These are phyloP conservation scores for Anthracocystis panici-leucophaei DNA, from an alignment of 1,284 basidiomycete species.

Conservation along the genomic window DNA sequence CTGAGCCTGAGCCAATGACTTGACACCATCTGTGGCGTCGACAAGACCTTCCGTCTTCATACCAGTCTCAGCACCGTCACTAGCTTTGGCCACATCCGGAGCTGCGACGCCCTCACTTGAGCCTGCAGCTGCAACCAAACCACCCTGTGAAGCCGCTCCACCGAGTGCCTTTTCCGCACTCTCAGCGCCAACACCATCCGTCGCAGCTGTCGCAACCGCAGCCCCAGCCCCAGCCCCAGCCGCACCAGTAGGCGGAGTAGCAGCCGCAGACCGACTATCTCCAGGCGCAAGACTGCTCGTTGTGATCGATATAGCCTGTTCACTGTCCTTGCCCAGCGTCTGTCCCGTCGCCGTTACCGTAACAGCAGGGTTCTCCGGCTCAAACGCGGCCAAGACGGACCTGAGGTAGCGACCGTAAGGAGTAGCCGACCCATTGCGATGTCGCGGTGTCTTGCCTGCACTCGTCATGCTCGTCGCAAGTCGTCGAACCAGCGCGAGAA, in stretches of 20 bases:
- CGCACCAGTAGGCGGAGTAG: constrained; percentile 17
- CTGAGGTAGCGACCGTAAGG: constrained; percentile 59
- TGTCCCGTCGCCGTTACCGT: constrained; percentile 11
- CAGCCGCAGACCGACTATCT: constrained; percentile 43
- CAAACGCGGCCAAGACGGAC: constrained; percentile 49
- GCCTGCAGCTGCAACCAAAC: background rate
- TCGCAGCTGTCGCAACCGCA: constrained; percentile 2
- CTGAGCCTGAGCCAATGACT: constrained; percentile 5
- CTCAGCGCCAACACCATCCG: background rate
- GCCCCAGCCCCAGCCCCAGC: constrained; percentile 4
- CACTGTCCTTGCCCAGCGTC: constrained; percentile 45
- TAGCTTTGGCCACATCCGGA: background rate
- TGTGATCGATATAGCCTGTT: constrained; percentile 41
- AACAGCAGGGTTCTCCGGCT: constrained; percentile 27
- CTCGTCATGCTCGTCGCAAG: constrained; percentile 48
- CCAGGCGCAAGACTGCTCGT: constrained; percentile 47
- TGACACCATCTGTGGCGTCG: background rate
- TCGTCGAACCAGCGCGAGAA: constrained; percentile 44
- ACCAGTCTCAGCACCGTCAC: background rate
- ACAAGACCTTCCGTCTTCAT: constrained; percentile 27
- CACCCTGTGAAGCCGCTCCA: constrained; percentile 11
- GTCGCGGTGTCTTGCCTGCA: constrained; percentile 59
- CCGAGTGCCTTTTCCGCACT: background rate
- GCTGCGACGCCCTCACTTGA: background rate
- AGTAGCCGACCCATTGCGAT: constrained; percentile 59